Conservation (phyloP, 2,329 filamentous ascomycete genomes). For the Talaromyces sp. region DNA sequence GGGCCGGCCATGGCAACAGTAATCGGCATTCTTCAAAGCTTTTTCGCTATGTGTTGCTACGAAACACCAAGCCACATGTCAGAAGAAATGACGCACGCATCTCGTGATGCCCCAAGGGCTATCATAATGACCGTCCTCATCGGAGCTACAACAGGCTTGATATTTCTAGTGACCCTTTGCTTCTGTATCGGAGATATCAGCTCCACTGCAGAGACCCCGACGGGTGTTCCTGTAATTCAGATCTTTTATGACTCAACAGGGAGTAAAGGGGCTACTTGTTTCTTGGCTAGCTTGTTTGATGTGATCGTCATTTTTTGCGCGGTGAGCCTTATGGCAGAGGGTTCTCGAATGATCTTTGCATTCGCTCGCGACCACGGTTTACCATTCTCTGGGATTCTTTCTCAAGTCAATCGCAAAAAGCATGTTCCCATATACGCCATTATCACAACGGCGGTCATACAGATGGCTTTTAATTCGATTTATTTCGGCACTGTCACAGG, state of each 20-base stretch:
- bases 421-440: constrained; percentile 48
- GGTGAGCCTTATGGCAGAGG: constrained; percentile 46
- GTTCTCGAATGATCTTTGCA: constrained; percentile 43
- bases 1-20: constrained; percentile 48
- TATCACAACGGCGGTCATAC: constrained; percentile 43
- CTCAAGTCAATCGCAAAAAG: constrained; percentile 42
- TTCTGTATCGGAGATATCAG: constrained; percentile 52
- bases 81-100: constrained; percentile 51
- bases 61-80: constrained; percentile 52
- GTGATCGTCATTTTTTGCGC: constrained; percentile 46
- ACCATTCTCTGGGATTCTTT: constrained; percentile 46
- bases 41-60: constrained; percentile 51
- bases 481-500: constrained; percentile 54
- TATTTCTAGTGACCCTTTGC: constrained; percentile 47
- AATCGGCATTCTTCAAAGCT: constrained; percentile 51
- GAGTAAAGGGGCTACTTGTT: constrained; percentile 42
- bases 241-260: constrained; percentile 49
- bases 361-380: constrained; percentile 50
- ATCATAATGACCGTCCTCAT: constrained; percentile 44
- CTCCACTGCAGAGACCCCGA: constrained; percentile 40
- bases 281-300: constrained; percentile 44
- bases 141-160: constrained; percentile 44
- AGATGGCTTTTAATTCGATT: constrained; percentile 52
- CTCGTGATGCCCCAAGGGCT: constrained; percentile 47
- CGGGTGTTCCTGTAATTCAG: constrained; percentile 50